Base-by-base conservation (phyloP, 2,329 filamentous ascomycete species). In the Trichoderma harzianum region DNA sequence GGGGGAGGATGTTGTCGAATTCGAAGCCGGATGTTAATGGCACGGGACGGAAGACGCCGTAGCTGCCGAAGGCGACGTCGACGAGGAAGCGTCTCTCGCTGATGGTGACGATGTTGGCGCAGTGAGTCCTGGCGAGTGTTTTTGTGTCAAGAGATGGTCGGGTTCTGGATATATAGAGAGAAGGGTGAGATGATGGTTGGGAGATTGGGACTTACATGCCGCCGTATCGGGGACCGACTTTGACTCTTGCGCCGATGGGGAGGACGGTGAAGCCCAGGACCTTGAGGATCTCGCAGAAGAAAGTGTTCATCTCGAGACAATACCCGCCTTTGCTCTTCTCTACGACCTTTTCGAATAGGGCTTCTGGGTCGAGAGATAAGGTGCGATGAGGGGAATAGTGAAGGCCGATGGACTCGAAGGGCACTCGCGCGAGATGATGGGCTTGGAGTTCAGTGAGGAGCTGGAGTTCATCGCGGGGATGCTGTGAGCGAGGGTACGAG, bases 1-100 rank as follows among this genome's bases (percentile, higher is more conserved):
- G 80, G 3, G 84, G 83, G 0, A 81, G 80, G 7, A 89, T 80
- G 43, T 85, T 84, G 11, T 75, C 71, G 53, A 78, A 76, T 24
- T 77, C 74, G 68, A 73, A 24, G 18, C 73, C 75, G 58, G 75
- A 26, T 1, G 77, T 69, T 6, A 84, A 76, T 0, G 76, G 79
- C 1, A 84, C 65, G 5, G 83, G 83, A 1, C 73, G 60, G 30
- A 76, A 74, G 5, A 82, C 72, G 10, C 76, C 78, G 73, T 87
- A 84, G 68, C 83, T 84, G 24, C 89, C 90, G 75, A 90, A 91
- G 30, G 87, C 89, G 16, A 91, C 87, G 76, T 92, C 90, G 32
- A 88, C 83, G 73, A 86, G 78, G 76, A 86, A 87, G 55, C 81
- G 79, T 57, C 82, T 80, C 28, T 80, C 78, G 11, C 82, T 79